phyloP scores from a whole-genome alignment of 2,329 filamentous ascomycete genomes.

The Beauveria rudraprayagi region DNA sequence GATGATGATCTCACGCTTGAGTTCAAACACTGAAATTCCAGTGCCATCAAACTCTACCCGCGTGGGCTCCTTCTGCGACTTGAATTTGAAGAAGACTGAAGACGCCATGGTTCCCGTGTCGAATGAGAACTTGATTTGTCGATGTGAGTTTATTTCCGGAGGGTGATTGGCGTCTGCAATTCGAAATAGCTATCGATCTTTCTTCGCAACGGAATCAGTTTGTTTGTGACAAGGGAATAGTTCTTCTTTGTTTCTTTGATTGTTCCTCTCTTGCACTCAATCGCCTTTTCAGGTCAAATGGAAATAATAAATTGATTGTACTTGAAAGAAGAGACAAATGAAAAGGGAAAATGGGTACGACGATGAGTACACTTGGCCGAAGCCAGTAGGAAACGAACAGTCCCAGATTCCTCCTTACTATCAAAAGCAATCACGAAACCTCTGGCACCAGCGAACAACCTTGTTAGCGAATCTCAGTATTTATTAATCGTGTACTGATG shows the following conservation, averaged over 20 bases:
- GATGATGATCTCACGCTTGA: conserved; percentile 97
- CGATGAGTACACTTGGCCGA: conserved; percentile 33
- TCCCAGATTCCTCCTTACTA: conserved; percentile 27
- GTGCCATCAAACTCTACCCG: conserved; percentile 96
- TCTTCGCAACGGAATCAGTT: conserved; percentile 2
- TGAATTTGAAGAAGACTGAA: conserved; percentile 99
- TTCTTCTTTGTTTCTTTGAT: conserved; percentile 26
- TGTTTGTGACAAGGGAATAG: conserved; percentile 3
- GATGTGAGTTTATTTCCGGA: not conserved
- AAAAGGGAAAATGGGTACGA: conserved; percentile 26
- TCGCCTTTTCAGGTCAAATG: conserved; percentile 31
- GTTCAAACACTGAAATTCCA: conserved; percentile 94
- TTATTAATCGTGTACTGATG: conserved; percentile 1
- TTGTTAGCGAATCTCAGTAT: conserved; percentile 10
- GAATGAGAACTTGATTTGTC: not conserved
- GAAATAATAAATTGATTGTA: conserved; percentile 48
- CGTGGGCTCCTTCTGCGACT: conserved; percentile 92
- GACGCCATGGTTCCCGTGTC: conserved; percentile 64
- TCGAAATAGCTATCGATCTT: not conserved
- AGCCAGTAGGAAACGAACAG: conserved; percentile 26
- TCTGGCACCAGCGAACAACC: conserved; percentile 4
- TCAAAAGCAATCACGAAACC: conserved; percentile 8
- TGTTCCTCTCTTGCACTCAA: conserved; percentile 25
- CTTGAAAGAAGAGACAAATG: conserved; percentile 27
- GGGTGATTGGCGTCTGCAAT: not conserved